Evolutionary conservation across 371 early-diverging fungal species (phyloP).

Genomic region (Apophysomyces sp.): DNA sequence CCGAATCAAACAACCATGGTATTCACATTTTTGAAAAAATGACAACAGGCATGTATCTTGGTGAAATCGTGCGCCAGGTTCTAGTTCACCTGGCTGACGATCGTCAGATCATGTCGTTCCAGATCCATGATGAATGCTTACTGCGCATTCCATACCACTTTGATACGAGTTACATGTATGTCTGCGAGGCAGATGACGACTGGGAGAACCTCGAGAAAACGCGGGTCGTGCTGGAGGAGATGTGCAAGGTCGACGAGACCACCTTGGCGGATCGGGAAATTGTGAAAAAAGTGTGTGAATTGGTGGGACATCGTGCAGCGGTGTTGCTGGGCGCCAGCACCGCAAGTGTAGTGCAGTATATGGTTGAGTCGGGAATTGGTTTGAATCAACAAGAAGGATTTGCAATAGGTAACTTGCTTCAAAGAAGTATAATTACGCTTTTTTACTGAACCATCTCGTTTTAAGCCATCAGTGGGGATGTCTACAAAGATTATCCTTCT

Average conservation of each 20-base stretch:
- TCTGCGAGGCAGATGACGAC: constrained; percentile 48
- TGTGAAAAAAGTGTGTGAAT: constrained; percentile 65
- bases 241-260: constrained; percentile 46
- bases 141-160: constrained; percentile 64
- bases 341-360: constrained; percentile 63
- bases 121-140: constrained; percentile 42
- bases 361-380: constrained; percentile 36
- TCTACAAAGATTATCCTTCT: constrained; percentile 86
- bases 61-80: constrained; percentile 84
- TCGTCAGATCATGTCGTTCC: constrained; percentile 61
- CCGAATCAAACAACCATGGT: constrained; percentile 68
- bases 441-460: background rate
- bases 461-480: constrained; percentile 72
- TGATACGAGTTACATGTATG: constrained; percentile 77
- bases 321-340: constrained; percentile 65
- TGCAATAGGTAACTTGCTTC: constrained; percentile 75
- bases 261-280: constrained; percentile 65
- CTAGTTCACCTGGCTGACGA: constrained; percentile 68
- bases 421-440: too few species aligned
- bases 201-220: constrained; percentile 56
- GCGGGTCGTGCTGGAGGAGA: constrained; percentile 61
- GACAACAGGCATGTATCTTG: constrained; percentile 92
- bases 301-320: constrained; percentile 70
- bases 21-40: constrained; percentile 90
- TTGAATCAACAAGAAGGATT: constrained; percentile 50